These are phyloP conservation scores for Paramecium pentaurelia DNA, from an alignment of 73 alveolate genomes.

Conservation along the genomic window DNA sequence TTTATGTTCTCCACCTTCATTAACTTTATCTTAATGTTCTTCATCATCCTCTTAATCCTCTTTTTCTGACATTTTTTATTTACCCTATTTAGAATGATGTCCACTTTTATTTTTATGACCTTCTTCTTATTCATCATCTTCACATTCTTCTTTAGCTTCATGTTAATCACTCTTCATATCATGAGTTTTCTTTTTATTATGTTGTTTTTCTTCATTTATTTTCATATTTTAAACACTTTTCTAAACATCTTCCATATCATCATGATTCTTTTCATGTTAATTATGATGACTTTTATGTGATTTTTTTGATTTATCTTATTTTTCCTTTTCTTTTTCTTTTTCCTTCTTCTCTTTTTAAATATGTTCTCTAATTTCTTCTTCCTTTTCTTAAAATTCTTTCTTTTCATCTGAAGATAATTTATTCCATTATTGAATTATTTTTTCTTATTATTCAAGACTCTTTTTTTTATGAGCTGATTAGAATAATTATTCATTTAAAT, in stretches of 20 bases:
- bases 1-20: not conserved
- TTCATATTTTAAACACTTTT: conserved; percentile 46
- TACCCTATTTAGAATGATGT: not conserved
- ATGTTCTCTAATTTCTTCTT: not conserved
- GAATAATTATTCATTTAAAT: not conserved
- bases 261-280: not conserved
- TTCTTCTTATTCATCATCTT: not conserved
- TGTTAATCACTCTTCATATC: not conserved
- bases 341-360: not conserved
- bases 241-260: not conserved
- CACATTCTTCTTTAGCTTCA: not conserved
- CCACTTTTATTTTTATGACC: not conserved
- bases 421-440: not conserved
- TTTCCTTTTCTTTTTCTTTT: not conserved
- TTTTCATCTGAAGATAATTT: not conserved
- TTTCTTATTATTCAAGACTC: not conserved
- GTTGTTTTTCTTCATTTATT: conserved; percentile 13
- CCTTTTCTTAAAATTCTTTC: not conserved
- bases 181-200: not conserved
- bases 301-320: not conserved
- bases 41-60: not conserved
- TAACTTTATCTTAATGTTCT: not conserved
- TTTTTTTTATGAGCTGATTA: not conserved
- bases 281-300: not conserved
- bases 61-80: not conserved